These are phyloP conservation scores for Penicillium sp. DNA, from an alignment of 2,329 filamentous ascomycete species.

Conservation along the genomic window DNA sequence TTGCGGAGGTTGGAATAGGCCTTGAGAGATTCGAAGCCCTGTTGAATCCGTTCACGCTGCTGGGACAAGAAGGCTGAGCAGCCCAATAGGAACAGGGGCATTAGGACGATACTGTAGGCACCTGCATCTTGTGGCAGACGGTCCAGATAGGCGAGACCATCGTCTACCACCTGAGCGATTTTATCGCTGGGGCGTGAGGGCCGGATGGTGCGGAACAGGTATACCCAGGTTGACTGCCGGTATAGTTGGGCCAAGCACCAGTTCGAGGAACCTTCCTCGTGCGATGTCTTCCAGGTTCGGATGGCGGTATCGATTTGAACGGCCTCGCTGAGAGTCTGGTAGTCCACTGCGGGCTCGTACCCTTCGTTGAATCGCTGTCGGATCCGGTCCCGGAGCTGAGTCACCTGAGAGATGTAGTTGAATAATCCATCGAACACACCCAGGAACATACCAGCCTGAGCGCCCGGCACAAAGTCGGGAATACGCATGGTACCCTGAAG, in stretches of 20 bases:
- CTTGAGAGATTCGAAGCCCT: constrained; percentile 56
- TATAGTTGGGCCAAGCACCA: constrained; percentile 60
- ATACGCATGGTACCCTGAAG: constrained; percentile 55
- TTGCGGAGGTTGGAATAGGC: constrained; percentile 59
- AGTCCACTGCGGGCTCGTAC: constrained; percentile 69
- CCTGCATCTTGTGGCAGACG: constrained; percentile 55
- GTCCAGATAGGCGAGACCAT: constrained; percentile 58
- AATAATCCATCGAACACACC: constrained; percentile 83
- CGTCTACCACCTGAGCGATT: constrained; percentile 58
- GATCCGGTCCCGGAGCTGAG: constrained; percentile 71
- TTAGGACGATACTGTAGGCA: constrained; percentile 59
- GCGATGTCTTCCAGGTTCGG: constrained; percentile 68
- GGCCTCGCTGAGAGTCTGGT: constrained; percentile 68
- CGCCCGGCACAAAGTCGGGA: constrained; percentile 55
- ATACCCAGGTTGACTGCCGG: constrained; percentile 63
- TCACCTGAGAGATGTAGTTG: constrained; percentile 74
- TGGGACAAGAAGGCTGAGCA: constrained; percentile 58
- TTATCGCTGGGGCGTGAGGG: constrained; percentile 56
- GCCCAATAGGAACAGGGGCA: constrained; percentile 62
- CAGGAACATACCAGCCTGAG: constrained; percentile 62
- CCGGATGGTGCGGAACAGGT: constrained; percentile 61
- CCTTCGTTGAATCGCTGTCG: constrained; percentile 63
- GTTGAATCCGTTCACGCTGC: constrained; percentile 56
- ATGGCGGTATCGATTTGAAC: constrained; percentile 74
- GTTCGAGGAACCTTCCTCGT: constrained; percentile 52